A percentile compares a stretch with the other conserved stretches of the same genome.
These are phyloP conservation scores for Canavalia gladiata DNA, from an alignment of 306 rosid species.

Conservation along the genomic window DNA sequence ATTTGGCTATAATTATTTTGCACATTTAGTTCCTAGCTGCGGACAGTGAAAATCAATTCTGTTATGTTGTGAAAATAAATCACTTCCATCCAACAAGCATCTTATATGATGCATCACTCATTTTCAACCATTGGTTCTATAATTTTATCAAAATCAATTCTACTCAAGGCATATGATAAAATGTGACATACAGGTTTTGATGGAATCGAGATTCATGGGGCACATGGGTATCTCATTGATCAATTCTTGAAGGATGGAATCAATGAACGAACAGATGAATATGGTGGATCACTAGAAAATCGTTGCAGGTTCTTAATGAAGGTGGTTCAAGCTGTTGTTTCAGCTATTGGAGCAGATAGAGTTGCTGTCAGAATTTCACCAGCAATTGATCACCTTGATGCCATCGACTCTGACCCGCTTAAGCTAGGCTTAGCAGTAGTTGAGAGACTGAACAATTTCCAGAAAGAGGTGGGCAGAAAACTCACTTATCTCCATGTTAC, in stretches of 20 bases:
- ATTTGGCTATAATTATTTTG: neutral
- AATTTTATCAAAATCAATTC: too few relatives aligned
- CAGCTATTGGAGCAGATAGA: slow-evolving; percentile 68
- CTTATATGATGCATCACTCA: too few relatives aligned
- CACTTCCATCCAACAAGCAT: too few relatives aligned
- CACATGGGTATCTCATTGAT: slow-evolving; percentile 83
- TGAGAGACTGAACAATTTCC: slow-evolving; percentile 76
- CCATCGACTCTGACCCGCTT: slow-evolving; percentile 83
- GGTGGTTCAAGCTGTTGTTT: slow-evolving; percentile 66
- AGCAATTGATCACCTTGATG: slow-evolving; percentile 92
- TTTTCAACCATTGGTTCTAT: too few relatives aligned
- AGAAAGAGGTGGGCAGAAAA: slow-evolving; percentile 59
- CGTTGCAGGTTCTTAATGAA: slow-evolving; percentile 72
- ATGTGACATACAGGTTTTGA: slow-evolving; percentile 80
- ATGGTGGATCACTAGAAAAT: slow-evolving; percentile 76
- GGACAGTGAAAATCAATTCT: too few relatives aligned
- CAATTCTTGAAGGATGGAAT: slow-evolving; percentile 62
- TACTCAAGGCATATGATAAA: slow-evolving; percentile 50
- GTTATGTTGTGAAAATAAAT: too few relatives aligned
- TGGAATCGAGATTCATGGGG: slow-evolving; percentile 93
- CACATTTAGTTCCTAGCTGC: neutral
- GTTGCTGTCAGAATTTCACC: slow-evolving; percentile 83
- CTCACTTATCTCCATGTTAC: slow-evolving; percentile 90
- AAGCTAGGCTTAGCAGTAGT: slow-evolving; percentile 80
- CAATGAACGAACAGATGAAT: slow-evolving; percentile 64